These are phyloP conservation scores for Carex pumila DNA, from an alignment of 176 grass and related monocot species.

Conservation along the genomic window DNA sequence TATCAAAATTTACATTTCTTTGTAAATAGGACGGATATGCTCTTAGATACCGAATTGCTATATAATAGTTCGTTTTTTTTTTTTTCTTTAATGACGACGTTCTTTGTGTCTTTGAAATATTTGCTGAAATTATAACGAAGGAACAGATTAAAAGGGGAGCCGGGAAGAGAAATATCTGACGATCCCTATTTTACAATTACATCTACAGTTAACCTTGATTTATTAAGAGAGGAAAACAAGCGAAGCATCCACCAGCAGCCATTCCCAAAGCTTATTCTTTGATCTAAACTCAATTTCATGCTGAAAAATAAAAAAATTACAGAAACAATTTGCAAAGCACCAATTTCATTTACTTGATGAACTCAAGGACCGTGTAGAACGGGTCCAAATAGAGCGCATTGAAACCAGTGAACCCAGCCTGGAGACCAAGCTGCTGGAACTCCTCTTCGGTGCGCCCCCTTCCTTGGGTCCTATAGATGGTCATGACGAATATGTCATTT, in stretches of 20 bases:
- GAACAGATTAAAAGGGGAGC: not conserved
- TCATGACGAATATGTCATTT: conserved; percentile 89
- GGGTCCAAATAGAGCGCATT: conserved; percentile 72
- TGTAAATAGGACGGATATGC: too few relatives aligned
- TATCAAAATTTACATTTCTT: too few relatives aligned
- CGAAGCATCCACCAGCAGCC: too few relatives aligned
- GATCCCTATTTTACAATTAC: not conserved
- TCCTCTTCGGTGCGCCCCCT: conserved; percentile 62
- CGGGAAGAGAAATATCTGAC: not conserved
- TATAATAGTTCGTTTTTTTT: not conserved
- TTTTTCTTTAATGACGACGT: too few relatives aligned
- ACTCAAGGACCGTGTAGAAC: conserved; percentile 69
- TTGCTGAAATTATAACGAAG: not conserved
- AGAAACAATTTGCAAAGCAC: not conserved
- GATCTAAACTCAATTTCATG: too few relatives aligned
- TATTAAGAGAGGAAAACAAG: too few relatives aligned
- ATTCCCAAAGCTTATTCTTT: too few relatives aligned
- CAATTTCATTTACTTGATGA: conserved; percentile 34
- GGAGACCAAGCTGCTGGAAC: conserved; percentile 52
- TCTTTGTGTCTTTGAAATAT: too few relatives aligned
- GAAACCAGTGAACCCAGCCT: conserved; percentile 38
- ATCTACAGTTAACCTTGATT: not conserved
- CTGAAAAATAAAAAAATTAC: not conserved
- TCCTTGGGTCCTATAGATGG: conserved; percentile 65
- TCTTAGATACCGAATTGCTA: not conserved